These are phyloP conservation scores for Lepiota brunneoincarnata DNA, from an alignment of 768 basidiomycete species.

Conservation along the genomic window DNA sequence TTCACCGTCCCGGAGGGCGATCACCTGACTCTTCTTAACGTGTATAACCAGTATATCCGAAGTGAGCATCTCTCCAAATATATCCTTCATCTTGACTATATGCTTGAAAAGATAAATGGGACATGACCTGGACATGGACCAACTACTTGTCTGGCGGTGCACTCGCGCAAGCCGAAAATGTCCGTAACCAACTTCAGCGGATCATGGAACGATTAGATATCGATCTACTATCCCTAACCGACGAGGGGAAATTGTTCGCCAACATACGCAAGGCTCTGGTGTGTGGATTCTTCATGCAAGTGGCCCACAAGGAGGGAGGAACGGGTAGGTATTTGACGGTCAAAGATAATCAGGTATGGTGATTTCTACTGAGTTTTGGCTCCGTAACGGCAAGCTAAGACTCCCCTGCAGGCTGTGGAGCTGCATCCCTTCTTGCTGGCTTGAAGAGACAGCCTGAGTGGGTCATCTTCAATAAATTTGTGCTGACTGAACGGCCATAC, in stretches of 20 bases:
- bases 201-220: conserved; percentile 91
- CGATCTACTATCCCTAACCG: conserved; percentile 63
- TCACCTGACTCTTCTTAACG: conserved; percentile 91
- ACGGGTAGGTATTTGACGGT: conserved; percentile 86
- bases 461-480: conserved; percentile 85
- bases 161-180: conserved; percentile 89
- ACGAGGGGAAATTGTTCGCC: conserved; percentile 67
- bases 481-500: conserved; percentile 83
- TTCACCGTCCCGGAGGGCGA: conserved; percentile 95
- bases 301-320: conserved; percentile 92
- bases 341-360: conserved; percentile 86
- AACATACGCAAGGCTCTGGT: conserved; percentile 83
- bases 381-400: not conserved
- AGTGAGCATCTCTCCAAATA: conserved; percentile 46
- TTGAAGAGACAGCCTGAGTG: conserved; percentile 83
- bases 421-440: conserved; percentile 84
- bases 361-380: not conserved
- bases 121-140: conserved; percentile 88
- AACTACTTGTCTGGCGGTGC: conserved; percentile 85
- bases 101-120: conserved; percentile 54
- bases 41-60: conserved; percentile 87
- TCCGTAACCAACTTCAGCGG: conserved; percentile 83
- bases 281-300: conserved; percentile 98
- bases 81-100: not conserved
- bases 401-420: conserved; percentile 48